phyloP scores from a whole-genome alignment of 768 basidiomycete genomes.

The Calocera cornea region DNA sequence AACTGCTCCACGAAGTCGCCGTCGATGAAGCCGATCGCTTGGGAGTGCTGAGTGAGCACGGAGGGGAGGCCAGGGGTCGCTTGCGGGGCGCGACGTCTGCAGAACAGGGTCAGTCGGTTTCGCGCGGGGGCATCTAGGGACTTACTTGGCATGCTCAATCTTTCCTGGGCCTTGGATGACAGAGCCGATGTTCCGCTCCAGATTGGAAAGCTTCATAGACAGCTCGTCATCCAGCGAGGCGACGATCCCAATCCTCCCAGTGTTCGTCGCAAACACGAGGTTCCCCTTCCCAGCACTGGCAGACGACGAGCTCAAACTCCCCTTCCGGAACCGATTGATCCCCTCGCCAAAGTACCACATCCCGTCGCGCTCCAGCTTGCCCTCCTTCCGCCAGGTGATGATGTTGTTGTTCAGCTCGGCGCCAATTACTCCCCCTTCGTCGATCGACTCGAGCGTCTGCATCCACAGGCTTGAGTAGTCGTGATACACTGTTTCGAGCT shows the following conservation, averaged over 20 bases:
- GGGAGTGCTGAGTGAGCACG: constrained; percentile 36
- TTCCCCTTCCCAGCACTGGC: constrained; percentile 28
- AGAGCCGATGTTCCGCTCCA: constrained; percentile 62
- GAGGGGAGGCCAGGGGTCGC: constrained; percentile 37
- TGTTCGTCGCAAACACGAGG: constrained; percentile 61
- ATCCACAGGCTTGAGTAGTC: constrained; percentile 72
- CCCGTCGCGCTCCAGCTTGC: constrained; percentile 50
- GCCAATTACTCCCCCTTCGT: constrained; percentile 45
- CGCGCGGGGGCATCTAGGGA: background rate
- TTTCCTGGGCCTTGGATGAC: constrained; percentile 42
- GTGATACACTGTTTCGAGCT: constrained; percentile 44
- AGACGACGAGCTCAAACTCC: background rate
- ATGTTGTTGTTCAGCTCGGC: constrained; percentile 64
- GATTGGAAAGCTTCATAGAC: constrained; percentile 45
- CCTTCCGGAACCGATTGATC: constrained; percentile 48
- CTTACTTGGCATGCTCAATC: constrained; percentile 47
- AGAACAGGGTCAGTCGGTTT: background rate
- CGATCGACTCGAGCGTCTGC: constrained; percentile 45
- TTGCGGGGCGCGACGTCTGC: constrained; percentile 60
- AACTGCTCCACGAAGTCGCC: constrained; percentile 72
- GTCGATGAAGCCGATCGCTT: constrained; percentile 67
- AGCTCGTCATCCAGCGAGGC: constrained; percentile 43
- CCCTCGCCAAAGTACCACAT: constrained; percentile 62
- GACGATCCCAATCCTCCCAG: constrained; percentile 66
- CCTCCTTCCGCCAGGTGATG: constrained; percentile 44